Conservation (phyloP, 805 yeast genomes). For the Candida golubevii region DNA sequence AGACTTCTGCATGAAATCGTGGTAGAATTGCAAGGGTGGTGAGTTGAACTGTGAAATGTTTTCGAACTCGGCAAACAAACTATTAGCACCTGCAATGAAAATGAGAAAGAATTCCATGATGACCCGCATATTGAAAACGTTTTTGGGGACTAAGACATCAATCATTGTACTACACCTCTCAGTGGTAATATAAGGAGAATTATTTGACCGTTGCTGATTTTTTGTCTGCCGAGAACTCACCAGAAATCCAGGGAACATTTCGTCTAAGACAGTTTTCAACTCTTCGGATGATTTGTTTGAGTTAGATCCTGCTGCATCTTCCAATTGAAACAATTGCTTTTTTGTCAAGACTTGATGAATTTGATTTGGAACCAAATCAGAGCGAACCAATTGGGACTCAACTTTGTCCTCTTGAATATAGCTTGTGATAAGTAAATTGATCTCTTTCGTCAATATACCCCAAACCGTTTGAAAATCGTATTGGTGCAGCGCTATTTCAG, state of each 20-base stretch:
- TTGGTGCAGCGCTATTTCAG: conserved; percentile 1
- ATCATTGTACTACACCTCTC: conserved; percentile 54
- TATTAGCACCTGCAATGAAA: conserved; percentile 57
- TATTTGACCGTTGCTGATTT: conserved; percentile 7
- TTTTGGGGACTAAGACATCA: conserved; percentile 62
- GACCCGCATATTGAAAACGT: conserved; percentile 74
- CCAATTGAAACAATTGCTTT: conserved; percentile 29
- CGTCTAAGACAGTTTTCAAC: conserved; percentile 41
- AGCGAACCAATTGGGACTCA: neutral
- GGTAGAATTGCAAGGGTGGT: conserved; percentile 45
- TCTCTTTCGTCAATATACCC: conserved; percentile 31
- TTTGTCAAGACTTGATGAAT: conserved; percentile 22
- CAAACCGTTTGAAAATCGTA: conserved; percentile 26
- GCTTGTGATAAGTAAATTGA: conserved; percentile 27
- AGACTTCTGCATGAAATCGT: conserved; percentile 56
- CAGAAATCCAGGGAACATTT: conserved; percentile 68
- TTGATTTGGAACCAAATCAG: conserved; percentile 10
- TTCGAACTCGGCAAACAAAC: conserved; percentile 20
- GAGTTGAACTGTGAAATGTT: conserved; percentile 9
- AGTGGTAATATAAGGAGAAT: conserved; percentile 52
- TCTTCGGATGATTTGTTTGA: conserved; percentile 24
- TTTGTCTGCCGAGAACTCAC: conserved; percentile 14
- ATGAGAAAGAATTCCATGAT: conserved; percentile 68
- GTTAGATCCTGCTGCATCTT: conserved; percentile 25
- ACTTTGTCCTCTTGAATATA: conserved; percentile 28